Evolutionary conservation across 2,329 filamentous ascomycete species (phyloP), one percentile per base, ranked within the genome.

Genomic region (Diplodia scrobiculata): DNA sequence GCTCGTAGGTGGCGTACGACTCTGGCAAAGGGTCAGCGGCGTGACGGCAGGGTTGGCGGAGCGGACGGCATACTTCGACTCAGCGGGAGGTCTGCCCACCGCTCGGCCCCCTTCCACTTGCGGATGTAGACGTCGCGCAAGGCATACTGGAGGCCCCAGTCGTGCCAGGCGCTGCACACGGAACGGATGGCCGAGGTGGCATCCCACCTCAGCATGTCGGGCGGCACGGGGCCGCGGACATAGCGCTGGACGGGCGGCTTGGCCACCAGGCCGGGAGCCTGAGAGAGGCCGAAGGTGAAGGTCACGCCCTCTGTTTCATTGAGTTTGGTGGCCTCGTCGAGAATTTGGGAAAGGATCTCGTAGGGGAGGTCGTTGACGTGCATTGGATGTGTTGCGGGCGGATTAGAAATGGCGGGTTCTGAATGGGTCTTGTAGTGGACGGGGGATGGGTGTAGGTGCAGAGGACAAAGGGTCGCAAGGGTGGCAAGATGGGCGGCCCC

Each of bases 231-330:
- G 11, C 83, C 83, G 67, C 82, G 79, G 67, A 85, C 77, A 71
- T 84, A 84, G 69, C 79, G 79, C 69, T 82, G 78, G 62, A 83
- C 75, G 48, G 77, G 75, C 27, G 77, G 73, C 69, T 78, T 76
- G 69, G 82, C 76, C 62, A 81, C 73, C 9, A 81, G 81, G 67
- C 82, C 73, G 6, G 79, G 79, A 32, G 81, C 79, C 72, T 84
- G 79, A 29, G 78, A 80, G 32, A 85, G 76, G 66, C 83, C 83
- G 71, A 84, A 85, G 65, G 82, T 84, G 73, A 79, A 85, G 63
- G 74, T 78, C 21, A 80, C 79, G 53, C 79, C 79, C 73, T 83
- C 77, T 59, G 74, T 73, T 68, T 78, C 75, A 71, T 84, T 84
- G 70, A 80, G 73, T 67, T 78, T 75, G 68, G 82, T 78, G 66